Evolutionary conservation across 2,329 filamentous ascomycete species (phyloP), one percentile per base, ranked within the genome.

Genomic region (Phyllosticta paracitricarpa): DNA sequence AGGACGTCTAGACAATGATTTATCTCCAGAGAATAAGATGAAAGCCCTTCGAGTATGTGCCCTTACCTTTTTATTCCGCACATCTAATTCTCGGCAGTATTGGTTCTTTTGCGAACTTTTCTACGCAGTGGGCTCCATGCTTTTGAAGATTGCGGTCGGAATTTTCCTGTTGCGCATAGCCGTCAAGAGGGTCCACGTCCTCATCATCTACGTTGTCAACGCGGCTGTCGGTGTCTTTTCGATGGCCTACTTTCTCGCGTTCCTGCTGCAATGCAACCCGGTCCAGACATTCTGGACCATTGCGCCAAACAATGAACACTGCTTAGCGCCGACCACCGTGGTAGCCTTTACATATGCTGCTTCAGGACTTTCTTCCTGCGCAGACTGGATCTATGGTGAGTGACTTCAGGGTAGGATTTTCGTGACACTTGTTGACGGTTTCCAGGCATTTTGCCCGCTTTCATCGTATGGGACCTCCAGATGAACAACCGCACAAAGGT

Each of bases 91-190:
- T 48, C 7, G 10, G 33, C 51, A 75, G 74, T 76, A 71, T 64
- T 84, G 80, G 80, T 83, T 79, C 72, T 75, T 83, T 17, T 81
- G 79, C 64, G 81, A 83, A 65, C 71, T 80, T n/a, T 77, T 78
- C 63, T 84, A 84, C 67, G 76, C 79, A 6, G 68, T 80, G 57
- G 74, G 76, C 6, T 80, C 75, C 28, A 74, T 76, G 54, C 67
- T 78, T 14, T 73, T 81, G 52, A 82, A 82, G 63, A 72, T 81
- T 52, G 78, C 81, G 1, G 79, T 84, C 57, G 79, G 54, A 54
- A 60, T 81, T 17, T 81, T 82, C 63, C 76, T 83, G 54, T 76
- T 83, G n/a, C 78, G 81, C 58, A 74, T 84, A 24, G 79, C 80
- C 1, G 70, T 79, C 28, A 71, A 75, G 51, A 72, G 67, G 51